Evolutionary conservation across 768 basidiomycete species (phyloP).

Genomic region (Ramaria sp.): DNA sequence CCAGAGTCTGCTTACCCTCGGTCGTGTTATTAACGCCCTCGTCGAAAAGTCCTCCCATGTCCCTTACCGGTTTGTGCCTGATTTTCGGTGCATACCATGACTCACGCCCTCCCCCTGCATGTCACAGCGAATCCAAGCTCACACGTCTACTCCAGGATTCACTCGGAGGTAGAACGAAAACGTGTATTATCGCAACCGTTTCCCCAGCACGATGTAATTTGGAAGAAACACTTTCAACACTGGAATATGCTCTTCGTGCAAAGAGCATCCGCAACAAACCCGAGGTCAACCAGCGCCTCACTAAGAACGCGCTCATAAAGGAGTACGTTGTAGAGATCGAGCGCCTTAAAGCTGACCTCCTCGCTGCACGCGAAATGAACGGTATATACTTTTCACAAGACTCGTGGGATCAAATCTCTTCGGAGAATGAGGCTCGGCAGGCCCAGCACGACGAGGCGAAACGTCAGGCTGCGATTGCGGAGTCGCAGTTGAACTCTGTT

Average conservation of each 20-base stretch:
- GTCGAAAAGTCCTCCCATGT: constrained; percentile 89
- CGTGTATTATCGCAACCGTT: constrained; percentile 93
- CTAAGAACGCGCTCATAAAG: constrained; percentile 81
- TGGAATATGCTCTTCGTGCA: constrained; percentile 92
- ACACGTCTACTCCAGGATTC: constrained; percentile 98
- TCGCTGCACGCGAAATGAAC: constrained; percentile 91
- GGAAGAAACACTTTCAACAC: constrained; percentile 95
- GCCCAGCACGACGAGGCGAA: constrained; percentile 76
- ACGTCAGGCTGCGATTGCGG: constrained; percentile 74
- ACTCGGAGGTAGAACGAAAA: constrained; percentile 94
- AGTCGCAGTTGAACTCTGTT: constrained; percentile 67
- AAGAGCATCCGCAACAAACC: constrained; percentile 94
- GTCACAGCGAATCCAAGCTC: constrained; percentile 85
- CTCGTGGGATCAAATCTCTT: constrained; percentile 73
- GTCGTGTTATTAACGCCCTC: constrained; percentile 90
- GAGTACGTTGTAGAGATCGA: constrained; percentile 94
- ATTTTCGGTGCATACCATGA: constrained; percentile 2
- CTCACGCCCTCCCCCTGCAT: neutral
- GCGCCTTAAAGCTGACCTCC: constrained; percentile 77
- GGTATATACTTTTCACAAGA: constrained; percentile 92
- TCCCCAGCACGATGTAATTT: constrained; percentile 89
- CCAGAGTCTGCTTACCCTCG: constrained; percentile 91
- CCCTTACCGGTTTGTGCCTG: constrained; percentile 67
- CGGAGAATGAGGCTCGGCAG: constrained; percentile 65
- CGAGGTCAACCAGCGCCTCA: constrained; percentile 91